Base-by-base conservation (phyloP, 371 early-diverging fungal species). In the Mucor plumbeus region DNA sequence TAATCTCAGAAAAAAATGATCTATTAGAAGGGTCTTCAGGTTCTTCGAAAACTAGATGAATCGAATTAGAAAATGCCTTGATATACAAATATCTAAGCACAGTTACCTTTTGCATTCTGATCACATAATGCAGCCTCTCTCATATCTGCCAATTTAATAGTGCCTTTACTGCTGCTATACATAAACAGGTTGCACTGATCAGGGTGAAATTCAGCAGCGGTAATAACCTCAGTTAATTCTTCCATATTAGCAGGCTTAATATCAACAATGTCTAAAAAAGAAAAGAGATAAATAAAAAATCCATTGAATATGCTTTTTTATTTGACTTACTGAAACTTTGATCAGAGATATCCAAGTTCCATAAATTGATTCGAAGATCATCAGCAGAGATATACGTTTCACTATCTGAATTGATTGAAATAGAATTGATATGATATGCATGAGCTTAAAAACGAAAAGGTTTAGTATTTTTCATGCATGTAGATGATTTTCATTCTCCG, bases 1-100 rank as follows among this genome's bases (percentile, higher is more conserved):
- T 97, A 75, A 99, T 98, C 77, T 99, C 99, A 39, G 97, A 96
- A 81, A 99, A 98, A 84, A 99, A 99, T 11, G 96, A 95, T 76
- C 95, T 93, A 73, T 88, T 91, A 38, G 88, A 81, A 5, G 95
- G 96, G 73, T 99, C 98, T 76, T 98, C 98, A 58, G 92, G 89
- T 67, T 94, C 96, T 76, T 96, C 96, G 80, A 95, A 99, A 58
- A 95, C 96, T 94, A 73, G 4, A 36, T n/a, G 31, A 31, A 0
- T 15, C 38, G 8, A 13, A 31, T 21, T 7, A 19, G 19, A 21
- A 14, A 48, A 19, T 48, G 17, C 5, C 13, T 15, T 44, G 7
- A 56, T 21, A 9, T 21, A 19, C 38, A 1, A 15, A 15, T 3
- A 19, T 19, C 13, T 13, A 41, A 31, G 1, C 11, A 31, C 53